Evolutionary conservation across 345 rosid genomes (phyloP).

Genomic region (Clausena lansium): DNA sequence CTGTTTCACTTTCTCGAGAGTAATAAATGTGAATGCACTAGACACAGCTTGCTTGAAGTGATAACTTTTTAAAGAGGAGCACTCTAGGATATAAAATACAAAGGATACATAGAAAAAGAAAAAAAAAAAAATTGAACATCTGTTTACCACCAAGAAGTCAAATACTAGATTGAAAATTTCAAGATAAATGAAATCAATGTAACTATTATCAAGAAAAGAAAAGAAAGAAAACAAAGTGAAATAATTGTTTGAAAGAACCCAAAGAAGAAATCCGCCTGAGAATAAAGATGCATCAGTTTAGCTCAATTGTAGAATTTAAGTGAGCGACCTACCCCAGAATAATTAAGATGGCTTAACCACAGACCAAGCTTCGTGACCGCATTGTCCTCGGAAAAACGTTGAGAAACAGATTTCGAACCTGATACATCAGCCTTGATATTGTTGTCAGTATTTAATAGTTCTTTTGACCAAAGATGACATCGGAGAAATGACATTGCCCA

Average conservation of each 20-base stretch:
- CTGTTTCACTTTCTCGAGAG: not conserved
- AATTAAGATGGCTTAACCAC: slow-evolving; percentile 56
- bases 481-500: slow-evolving; percentile 86
- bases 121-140: not conserved
- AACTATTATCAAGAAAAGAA: not conserved
- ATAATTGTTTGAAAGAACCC: not conserved
- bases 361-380: slow-evolving; percentile 63
- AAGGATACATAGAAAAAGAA: not conserved
- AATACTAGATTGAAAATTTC: not conserved
- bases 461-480: slow-evolving; percentile 58
- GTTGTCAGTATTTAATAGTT: slow-evolving; percentile 28
- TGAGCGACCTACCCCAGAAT: slow-evolving; percentile 40
- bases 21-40: not conserved
- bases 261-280: not conserved
- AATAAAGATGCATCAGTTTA: not conserved
- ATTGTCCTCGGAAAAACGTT: slow-evolving; percentile 58
- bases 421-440: slow-evolving; percentile 28
- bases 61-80: not conserved
- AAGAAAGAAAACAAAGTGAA: not conserved
- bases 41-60: not conserved
- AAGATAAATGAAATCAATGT: not conserved
- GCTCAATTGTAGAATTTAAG: not conserved
- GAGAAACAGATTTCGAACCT: slow-evolving; percentile 42
- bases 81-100: not conserved
- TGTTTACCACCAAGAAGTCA: not conserved